Conservation (phyloP, 2,329 filamentous ascomycete species). For the Ophiognomonia clavigignenti-juglandacearum region DNA sequence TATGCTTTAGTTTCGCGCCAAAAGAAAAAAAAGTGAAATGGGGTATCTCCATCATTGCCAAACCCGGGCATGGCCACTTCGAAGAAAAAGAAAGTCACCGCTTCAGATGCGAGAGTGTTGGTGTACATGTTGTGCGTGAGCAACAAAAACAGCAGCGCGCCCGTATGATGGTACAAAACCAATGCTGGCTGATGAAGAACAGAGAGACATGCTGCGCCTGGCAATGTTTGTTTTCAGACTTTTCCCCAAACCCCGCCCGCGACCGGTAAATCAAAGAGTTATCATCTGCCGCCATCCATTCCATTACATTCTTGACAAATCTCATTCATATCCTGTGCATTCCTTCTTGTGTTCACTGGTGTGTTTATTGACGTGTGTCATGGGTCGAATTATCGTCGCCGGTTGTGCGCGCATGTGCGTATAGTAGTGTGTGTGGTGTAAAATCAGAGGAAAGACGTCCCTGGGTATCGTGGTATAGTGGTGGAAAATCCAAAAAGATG, state of each 20-base stretch:
- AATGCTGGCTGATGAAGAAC: not conserved
- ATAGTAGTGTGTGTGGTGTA: not conserved
- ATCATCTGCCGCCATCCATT: not conserved
- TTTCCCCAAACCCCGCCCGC: too few species aligned
- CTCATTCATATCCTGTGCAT: not conserved
- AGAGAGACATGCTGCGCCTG: slow-evolving; percentile 9
- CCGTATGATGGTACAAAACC: not conserved
- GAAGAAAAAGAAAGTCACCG: not conserved
- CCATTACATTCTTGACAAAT: slow-evolving; percentile 10
- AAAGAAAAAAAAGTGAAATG: not conserved
- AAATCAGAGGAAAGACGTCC: slow-evolving; percentile 8
- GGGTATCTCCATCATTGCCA: slow-evolving; percentile 1
- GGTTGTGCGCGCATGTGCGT: not conserved
- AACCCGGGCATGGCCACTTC: not conserved
- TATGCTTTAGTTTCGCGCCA: too few species aligned
- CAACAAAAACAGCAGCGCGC: not conserved
- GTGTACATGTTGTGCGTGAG: too few species aligned
- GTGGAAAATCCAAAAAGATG: too few species aligned
- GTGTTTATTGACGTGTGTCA: too few species aligned
- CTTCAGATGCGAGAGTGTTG: too few species aligned
- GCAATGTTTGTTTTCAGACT: slow-evolving; percentile 8
- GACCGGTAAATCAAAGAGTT: too few species aligned
- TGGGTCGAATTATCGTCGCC: too few species aligned
- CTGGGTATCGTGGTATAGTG: slow-evolving; percentile 17
- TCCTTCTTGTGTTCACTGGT: not conserved